phyloP scores from a whole-genome alignment of 2,329 filamentous ascomycete species.

The Hymenoscyphus infarciens region DNA sequence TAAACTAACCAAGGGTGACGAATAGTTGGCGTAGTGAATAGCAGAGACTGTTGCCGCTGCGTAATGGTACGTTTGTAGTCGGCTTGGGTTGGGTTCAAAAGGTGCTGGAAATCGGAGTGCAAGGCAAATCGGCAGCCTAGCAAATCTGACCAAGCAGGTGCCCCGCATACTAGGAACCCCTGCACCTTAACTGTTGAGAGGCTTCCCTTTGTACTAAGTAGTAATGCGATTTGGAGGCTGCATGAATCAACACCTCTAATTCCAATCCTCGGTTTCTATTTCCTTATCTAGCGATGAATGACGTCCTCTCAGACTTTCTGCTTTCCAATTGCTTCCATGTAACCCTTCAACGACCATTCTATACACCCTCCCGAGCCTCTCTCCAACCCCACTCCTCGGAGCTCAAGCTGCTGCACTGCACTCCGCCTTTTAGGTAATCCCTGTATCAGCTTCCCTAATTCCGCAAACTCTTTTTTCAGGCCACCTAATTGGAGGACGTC shows the following conservation, averaged over 20 bases:
- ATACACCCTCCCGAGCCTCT: not conserved
- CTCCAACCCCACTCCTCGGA: not conserved
- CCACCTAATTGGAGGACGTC: not conserved
- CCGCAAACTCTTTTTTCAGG: not conserved
- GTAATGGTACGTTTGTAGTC: too few species aligned
- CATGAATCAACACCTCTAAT: not conserved
- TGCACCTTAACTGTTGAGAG: not conserved
- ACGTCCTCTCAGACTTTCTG: not conserved
- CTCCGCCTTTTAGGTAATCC: not conserved
- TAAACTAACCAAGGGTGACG: too few species aligned
- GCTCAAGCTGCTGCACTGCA: not conserved
- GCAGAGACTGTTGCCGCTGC: too few species aligned
- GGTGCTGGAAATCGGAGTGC: too few species aligned
- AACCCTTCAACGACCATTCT: not conserved
- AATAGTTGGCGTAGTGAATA: too few species aligned
- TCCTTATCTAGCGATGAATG: not conserved
- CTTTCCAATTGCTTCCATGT: not conserved
- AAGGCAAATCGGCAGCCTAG: too few species aligned
- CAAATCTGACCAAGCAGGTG: not conserved
- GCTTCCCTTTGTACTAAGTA: too few species aligned
- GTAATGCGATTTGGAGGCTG: not conserved
- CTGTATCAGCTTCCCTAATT: not conserved
- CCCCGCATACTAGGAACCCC: not conserved
- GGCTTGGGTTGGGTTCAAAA: too few species aligned
- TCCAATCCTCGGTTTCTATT: not conserved